phyloP scores from a whole-genome alignment of 2,329 filamentous ascomycete genomes.

The Lachnellula arida region DNA sequence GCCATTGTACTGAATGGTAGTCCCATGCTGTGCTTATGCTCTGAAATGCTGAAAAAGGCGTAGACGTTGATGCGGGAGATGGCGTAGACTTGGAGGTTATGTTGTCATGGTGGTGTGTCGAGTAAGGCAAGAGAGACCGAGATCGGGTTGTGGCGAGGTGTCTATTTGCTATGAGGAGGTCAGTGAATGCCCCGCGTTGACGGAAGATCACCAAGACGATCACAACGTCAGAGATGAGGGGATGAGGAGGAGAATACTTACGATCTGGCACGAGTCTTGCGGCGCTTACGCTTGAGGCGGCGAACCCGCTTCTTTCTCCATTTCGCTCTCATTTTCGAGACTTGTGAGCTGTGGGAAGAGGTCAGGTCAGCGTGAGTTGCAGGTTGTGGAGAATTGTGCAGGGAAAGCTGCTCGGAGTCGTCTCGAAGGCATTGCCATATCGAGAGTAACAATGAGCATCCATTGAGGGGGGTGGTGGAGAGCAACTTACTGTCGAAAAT shows the following conservation, averaged over 20 bases:
- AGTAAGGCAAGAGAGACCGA: slow-evolving; percentile 33
- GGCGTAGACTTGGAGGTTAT: slow-evolving; percentile 29
- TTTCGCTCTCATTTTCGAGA: slow-evolving; percentile 74
- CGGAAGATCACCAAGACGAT: background rate
- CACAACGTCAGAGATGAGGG: background rate
- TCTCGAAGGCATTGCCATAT: background rate
- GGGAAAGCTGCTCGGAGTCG: background rate
- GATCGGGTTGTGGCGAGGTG: slow-evolving; percentile 38
- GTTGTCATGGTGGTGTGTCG: slow-evolving; percentile 35
- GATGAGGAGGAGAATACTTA: slow-evolving; percentile 49
- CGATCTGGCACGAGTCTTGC: slow-evolving; percentile 99
- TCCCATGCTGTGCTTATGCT: slow-evolving; percentile 25
- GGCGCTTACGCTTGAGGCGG: slow-evolving; percentile 99
- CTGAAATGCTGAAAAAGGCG: slow-evolving; percentile 33
- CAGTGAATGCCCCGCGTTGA: slow-evolving; percentile 9
- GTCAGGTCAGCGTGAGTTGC: background rate
- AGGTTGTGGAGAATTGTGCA: background rate
- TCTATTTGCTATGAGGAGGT: slow-evolving; percentile 39
- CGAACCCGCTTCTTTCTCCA: slow-evolving; percentile 99
- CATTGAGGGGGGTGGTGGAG: background rate
- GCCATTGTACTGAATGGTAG: slow-evolving; percentile 28
- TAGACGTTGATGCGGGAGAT: slow-evolving; percentile 34
- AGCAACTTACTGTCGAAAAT: slow-evolving; percentile 10
- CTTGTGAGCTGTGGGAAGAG: background rate
- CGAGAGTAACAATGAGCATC: background rate